Base-by-base conservation (phyloP, 202 grass and related monocot genomes). In the Zoysia matrella region DNA sequence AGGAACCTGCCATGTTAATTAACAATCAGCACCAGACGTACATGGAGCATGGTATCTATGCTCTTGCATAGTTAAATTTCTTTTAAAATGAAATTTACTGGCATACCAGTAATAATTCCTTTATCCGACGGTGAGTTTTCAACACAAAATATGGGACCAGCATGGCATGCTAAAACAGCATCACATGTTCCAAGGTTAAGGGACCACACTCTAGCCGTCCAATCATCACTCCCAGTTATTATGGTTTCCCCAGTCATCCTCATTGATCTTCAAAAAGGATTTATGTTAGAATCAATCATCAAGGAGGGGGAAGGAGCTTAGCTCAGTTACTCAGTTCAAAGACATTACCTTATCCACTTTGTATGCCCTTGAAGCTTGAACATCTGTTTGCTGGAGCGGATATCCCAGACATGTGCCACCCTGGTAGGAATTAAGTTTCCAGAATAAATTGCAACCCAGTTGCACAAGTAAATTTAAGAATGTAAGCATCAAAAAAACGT, bases 171-270 rank as follows among this genome's bases (percentile, higher is more conserved):
- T 90, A 99, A 87, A 67, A 99, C 92, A 83, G 89, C 89, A 77
- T 99, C 96, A 73, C 91, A 99, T 76, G 90, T 93, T 84, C 93
- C 96, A 69, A 80, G 79, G 64, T 85, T 84, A 87, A 95, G 83
- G 72, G 96, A 99, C 96, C 96, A 99, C 73, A 96, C 82, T 79
- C 96, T 90, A 92, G 96, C 93, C 8, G 96, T 99, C 96, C 96
- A 99, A 89, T 99, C 96, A 92, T 99, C 96, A 82, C 93, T 96
- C 69, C 96, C 96, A 50, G 96, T 99, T 82, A 99, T 85, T 88
- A 99, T 87, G 3, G 89, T 99, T 63, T 99, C 96, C 45, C 91
- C 87, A 7, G 65, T 80, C 96, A 99, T 99, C 79, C 93, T 93
- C 83, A 99, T 85, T 71, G 96, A 96, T 86, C 96, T 99, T 85